Base-by-base conservation (phyloP, 2,329 filamentous ascomycete species). In the Fusarium tjaetaba region DNA sequence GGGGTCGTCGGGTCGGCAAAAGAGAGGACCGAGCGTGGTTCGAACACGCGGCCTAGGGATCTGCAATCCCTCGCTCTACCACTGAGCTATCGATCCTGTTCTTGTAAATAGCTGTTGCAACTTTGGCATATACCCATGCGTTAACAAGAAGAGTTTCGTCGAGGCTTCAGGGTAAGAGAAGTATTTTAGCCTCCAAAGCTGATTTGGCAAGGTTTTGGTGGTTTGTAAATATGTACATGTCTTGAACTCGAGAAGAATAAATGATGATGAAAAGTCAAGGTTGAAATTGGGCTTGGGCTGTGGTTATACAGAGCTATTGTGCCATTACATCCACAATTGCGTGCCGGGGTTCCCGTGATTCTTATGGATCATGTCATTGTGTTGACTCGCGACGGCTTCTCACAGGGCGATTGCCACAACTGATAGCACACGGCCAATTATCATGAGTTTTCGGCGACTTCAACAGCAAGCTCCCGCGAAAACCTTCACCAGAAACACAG, bases 61-160 rank as follows among this genome's bases (percentile, higher is more conserved):
- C 70, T 73, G 71, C 71, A 73, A 73, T 73, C 71, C 67, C 71
- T 71, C 71, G 71, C 71, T 73, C 70, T 73, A 73, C 71, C 71
- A 57, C 71, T 73, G 71, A 73, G 71, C 71, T 73, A 73, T 73
- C 71, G 71, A 73, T 73, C 71, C 71, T 14, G 1, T 32, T 51
- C 22, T 26, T 73, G 30, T 10, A 5, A 3, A 18, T 14, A 16
- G 0, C 0, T 0, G 0, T 1, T 5, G 0, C 13, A 38, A 32
- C 36, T 8, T 18, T 4, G 0, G 2, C 6, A 36, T 8, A 42
- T 36, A 22, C 4, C 15, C 9, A 36, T 24, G 9, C 0, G 0
- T 2, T 2, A 0, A 0, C 7, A 0, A 2, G 2, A 22, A 39
- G 8, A 6, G 10, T 46, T 18, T 38, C 10, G 4, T 38, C 9